Evolutionary conservation across 2,329 filamentous ascomycete genomes (phyloP), one percentile per base, ranked within the genome.

Genomic region (Hortaea sp.): DNA sequence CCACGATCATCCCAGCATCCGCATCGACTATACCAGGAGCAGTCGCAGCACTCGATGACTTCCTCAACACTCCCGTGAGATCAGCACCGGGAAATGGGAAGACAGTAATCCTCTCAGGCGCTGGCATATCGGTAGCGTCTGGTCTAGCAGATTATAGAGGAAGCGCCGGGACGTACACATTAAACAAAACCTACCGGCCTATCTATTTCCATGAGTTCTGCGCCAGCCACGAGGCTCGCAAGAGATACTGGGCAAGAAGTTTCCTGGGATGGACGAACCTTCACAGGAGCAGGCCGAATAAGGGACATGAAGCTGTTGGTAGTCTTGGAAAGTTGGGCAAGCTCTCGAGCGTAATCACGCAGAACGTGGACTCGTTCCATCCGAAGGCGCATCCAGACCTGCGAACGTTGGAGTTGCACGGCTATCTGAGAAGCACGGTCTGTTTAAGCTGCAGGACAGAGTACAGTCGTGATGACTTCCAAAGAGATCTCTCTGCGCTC

Each of bases 301-400:
- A 72, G 3, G 82, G 81, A 1, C 92, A 98, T 68, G 74, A 78
- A 62, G 88, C 89, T 2, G 77, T 97, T 47, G 75, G 78, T 44
- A 75, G 83, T 52, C 70, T 97, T 32, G 85, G 79, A 2, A 66
- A 75, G 4, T 69, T 92, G 54, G 89, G 88, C 2, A 67, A 88
- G 42, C 72, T 95, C 38, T 77, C 76, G 47, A 79, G 72, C 44
- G 85, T 95, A 49, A 81, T 98, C 55, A 97, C 92, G 37, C 92
- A 98, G 64, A 97, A 97, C 62, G 92, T 98, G 43, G 92, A 98
- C 68, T 95, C 88, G 2, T 94, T 98, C 63, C 92, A 98, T 66
- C 73, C 76, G 2, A 69, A 69, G 49, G 84, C 88, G 1, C 89
- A 95, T 64, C 86, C 88, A 0, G 62, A 72, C 7, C 67, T 89